These are phyloP conservation scores for Rhizopogon rudus DNA, from an alignment of 768 basidiomycete genomes.

Conservation along the genomic window DNA sequence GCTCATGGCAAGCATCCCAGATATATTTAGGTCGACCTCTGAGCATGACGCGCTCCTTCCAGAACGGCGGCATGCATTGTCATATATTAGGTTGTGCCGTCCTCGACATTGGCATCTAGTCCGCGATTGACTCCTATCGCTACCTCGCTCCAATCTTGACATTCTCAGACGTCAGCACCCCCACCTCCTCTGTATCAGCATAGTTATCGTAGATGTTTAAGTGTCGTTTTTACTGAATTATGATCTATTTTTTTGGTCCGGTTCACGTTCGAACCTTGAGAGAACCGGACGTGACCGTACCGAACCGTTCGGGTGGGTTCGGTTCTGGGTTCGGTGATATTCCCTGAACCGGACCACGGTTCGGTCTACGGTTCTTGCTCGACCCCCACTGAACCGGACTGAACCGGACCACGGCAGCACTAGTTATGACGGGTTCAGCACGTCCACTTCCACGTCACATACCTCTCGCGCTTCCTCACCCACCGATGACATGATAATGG, in stretches of 20 bases:
- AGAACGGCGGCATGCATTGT: neutral
- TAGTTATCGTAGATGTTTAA: too few relatives aligned
- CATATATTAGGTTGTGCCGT: constrained; percentile 12
- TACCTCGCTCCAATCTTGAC: neutral
- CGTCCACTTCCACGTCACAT: constrained; percentile 27
- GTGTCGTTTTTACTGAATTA: too few relatives aligned
- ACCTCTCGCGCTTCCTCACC: constrained; percentile 29
- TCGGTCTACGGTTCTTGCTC: too few relatives aligned
- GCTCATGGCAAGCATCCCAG: neutral
- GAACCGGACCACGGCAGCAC: too few relatives aligned
- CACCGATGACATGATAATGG: constrained; percentile 12
- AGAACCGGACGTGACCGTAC: too few relatives aligned
- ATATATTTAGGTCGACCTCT: neutral
- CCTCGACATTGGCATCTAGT: constrained; percentile 11
- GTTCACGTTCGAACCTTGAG: too few relatives aligned
- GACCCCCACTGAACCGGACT: too few relatives aligned
- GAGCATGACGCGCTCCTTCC: neutral
- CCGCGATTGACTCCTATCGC: constrained; percentile 20
- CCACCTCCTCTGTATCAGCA: constrained; percentile 16
- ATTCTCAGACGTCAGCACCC: constrained; percentile 4
- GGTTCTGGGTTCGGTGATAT: too few relatives aligned
- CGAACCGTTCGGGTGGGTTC: too few relatives aligned
- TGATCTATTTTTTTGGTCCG: too few relatives aligned
- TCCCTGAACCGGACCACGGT: too few relatives aligned
- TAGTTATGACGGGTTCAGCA: constrained; percentile 20